Evolutionary conservation across 768 basidiomycete genomes (phyloP).

Genomic region (Scleroderma citrinum): DNA sequence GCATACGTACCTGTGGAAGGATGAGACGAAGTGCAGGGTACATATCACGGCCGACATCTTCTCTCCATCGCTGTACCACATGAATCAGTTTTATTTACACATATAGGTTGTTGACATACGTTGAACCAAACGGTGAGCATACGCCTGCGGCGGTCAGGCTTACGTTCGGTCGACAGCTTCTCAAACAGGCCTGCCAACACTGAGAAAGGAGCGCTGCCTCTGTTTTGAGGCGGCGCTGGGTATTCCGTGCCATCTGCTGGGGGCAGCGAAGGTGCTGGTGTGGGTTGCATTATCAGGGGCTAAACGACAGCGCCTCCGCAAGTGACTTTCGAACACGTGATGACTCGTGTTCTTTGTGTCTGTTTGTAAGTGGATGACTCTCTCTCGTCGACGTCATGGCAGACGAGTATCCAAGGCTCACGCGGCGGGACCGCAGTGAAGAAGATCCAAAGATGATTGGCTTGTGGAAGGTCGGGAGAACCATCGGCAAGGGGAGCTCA

Average conservation of each 20-base stretch:
- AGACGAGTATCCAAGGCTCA: conserved; percentile 24
- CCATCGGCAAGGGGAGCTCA: conserved; percentile 77
- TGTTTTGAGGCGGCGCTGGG: conserved; percentile 57
- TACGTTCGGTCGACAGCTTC: conserved; percentile 64
- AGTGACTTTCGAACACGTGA: background rate
- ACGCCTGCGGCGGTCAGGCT: conserved; percentile 66
- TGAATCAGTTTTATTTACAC: conserved; percentile 8
- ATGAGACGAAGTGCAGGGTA: conserved; percentile 87
- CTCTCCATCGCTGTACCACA: conserved; percentile 68
- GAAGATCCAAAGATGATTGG: conserved; percentile 67
- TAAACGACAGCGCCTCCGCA: background rate
- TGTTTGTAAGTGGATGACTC: no score
- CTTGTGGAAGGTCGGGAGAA: conserved; percentile 77
- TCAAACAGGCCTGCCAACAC: conserved; percentile 70
- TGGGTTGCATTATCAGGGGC: conserved; percentile 50
- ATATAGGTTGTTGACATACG: conserved; percentile 39
- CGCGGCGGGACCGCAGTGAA: conserved; percentile 22
- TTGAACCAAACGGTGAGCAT: conserved; percentile 75
- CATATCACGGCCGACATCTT: conserved; percentile 79
- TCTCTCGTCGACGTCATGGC: conserved; percentile 7
- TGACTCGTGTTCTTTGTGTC: no score
- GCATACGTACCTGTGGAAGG: conserved; percentile 68
- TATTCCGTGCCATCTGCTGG: conserved; percentile 38
- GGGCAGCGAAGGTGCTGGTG: conserved; percentile 59
- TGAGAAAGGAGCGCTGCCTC: conserved; percentile 62